phyloP scores from a whole-genome alignment of 129 eudicot species.

The Flaveria sonorensis region DNA sequence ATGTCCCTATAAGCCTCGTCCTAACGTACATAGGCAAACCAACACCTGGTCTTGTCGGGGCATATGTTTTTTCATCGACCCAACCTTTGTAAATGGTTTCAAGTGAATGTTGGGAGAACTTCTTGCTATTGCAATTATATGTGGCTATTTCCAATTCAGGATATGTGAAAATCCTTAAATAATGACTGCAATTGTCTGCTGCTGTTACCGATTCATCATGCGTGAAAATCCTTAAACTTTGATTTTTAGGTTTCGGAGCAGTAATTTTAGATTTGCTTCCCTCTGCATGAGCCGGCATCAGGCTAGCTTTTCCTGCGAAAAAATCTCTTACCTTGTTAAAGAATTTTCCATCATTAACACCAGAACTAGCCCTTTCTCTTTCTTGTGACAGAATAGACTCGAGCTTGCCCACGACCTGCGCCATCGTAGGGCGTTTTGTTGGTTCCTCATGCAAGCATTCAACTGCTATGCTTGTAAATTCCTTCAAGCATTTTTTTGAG shows the following conservation, averaged over 20 bases:
- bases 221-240: conserved; percentile 11
- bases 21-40: conserved; percentile 32
- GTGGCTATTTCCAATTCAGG: conserved; percentile 34
- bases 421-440: conserved; percentile 41
- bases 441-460: conserved; percentile 31
- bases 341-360: conserved; percentile 17
- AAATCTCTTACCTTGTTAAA: conserved; percentile 16
- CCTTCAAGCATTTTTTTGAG: conserved; percentile 29
- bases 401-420: conserved; percentile 38
- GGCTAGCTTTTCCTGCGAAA: conserved; percentile 3
- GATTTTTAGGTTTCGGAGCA: conserved; percentile 9
- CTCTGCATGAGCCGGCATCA: background rate
- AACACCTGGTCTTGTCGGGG: conserved; percentile 25
- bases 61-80: conserved; percentile 37
- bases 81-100: conserved; percentile 30
- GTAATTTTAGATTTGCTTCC: background rate
- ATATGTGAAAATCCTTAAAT: conserved; percentile 15
- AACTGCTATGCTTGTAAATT: conserved; percentile 27
- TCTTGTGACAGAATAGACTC: conserved; percentile 29
- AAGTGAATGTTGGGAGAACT: background rate
- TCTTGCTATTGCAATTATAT: conserved; percentile 6
- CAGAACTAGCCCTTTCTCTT: background rate
- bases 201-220: conserved; percentile 28
- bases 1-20: background rate
- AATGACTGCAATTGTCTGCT: conserved; percentile 16